phyloP scores from a whole-genome alignment of 768 basidiomycete species.

The Albatrellus ellisii region DNA sequence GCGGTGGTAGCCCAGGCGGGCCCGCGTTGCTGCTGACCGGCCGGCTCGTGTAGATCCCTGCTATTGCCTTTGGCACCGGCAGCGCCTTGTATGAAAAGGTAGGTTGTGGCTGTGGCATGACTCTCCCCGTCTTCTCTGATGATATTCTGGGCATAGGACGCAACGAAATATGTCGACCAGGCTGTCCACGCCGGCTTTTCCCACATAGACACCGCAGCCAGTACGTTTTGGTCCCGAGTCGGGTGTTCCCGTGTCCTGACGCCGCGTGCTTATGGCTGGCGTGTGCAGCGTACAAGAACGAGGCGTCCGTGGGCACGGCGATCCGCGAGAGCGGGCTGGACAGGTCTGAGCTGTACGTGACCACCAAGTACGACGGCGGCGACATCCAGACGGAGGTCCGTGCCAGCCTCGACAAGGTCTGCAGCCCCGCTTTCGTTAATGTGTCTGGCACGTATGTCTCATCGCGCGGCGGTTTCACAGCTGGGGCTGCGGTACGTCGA shows the following conservation, averaged over 20 bases:
- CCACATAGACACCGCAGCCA: conserved; percentile 50
- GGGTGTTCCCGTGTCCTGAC: too few species aligned
- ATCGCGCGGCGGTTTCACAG: conserved; percentile 20
- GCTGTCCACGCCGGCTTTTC: conserved; percentile 48
- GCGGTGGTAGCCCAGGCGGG: background rate
- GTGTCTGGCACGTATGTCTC: background rate
- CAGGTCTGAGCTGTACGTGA: conserved; percentile 23
- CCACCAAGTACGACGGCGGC: conserved; percentile 35
- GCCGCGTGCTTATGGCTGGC: background rate
- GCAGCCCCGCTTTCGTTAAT: conserved; percentile 1
- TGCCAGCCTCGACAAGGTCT: conserved; percentile 37
- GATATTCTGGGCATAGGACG: conserved; percentile 32
- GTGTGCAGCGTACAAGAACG: conserved; percentile 22
- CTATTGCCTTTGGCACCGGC: conserved; percentile 52
- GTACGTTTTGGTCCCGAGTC: conserved; percentile 27
- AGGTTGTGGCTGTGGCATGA: background rate
- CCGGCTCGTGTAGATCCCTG: conserved; percentile 33
- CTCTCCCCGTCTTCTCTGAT: background rate
- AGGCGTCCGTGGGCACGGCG: conserved; percentile 24
- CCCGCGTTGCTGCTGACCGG: background rate
- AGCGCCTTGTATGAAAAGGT: conserved; percentile 24
- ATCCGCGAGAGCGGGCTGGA: conserved; percentile 23
- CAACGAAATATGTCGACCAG: conserved; percentile 38
- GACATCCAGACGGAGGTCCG: conserved; percentile 27
- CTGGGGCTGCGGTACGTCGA: conserved; percentile 50